Base-by-base conservation (phyloP, 176 grass and related monocot species). In the Hyparrhenia diplandra region DNA sequence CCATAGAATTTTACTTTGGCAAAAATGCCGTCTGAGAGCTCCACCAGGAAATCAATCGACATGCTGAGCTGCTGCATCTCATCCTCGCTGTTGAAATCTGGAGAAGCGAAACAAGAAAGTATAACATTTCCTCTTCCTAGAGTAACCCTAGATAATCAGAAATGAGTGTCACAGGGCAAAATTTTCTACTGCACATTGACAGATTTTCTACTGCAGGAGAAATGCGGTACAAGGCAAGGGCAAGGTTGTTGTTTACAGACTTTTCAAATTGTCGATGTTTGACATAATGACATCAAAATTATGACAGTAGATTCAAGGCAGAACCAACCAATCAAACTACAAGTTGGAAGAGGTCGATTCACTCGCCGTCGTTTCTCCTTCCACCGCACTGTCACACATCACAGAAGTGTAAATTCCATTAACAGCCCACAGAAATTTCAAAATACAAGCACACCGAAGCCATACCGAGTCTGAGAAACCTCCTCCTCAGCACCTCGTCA, bases 401-500 rank as follows among this genome's bases (percentile, higher is more conserved):
- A 37, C 59, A 84, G 1, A 83, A 73, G 7, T 79, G 47, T 82
- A 61, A 35, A 66, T 40, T 83, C 6, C 64, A 75, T 25, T 39
- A 82, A 28, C 47, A 76, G 24, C 34, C 47, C 21, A 18, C 34
- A 71, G 8, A 34, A 68, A 80, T 78, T 40, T 85, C 1, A 35
- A 51, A 82, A 25, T 77, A 45, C 1, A 12, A 68, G 74, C 30
- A 73, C n/a, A 63, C 9, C 0, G 25, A 75, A 61, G 24, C 52
- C 16, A 4, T 77, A 94, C 92, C 88, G 47, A 95, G 67, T 84
- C 92, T 98, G 24, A 98, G 86, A 66, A n/a, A n/a, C n/a, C n/a
- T n/a, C 85, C 95, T 88, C 65, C 92, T 90, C 49, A 98, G 81
- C 37, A 98, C 90, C 57, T 94, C 88, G 85, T 98, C 92, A 28